Conservation (phyloP, 768 basidiomycete species). For the Paxillus involutus region DNA sequence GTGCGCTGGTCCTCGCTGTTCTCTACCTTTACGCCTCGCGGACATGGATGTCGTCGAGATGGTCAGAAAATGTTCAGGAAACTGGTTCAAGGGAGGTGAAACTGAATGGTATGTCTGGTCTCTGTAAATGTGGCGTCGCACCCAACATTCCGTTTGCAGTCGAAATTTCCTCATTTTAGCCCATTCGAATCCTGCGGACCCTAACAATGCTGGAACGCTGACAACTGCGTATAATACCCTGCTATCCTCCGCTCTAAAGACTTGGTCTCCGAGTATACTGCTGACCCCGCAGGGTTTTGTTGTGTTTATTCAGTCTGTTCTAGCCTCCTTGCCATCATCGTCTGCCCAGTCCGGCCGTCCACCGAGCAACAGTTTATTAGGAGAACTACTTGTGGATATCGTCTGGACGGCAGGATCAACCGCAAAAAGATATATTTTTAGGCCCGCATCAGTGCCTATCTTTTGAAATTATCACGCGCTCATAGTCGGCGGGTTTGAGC, state of each 20-base stretch:
- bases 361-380: conserved; percentile 47
- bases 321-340: conserved; percentile 66
- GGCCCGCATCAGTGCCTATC: neutral
- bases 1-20: conserved; percentile 16
- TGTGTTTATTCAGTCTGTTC: conserved; percentile 62
- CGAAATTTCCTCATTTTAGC: conserved; percentile 58
- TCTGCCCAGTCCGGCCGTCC: conserved; percentile 38
- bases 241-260: conserved; percentile 54
- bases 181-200: conserved; percentile 59
- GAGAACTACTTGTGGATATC: conserved; percentile 74
- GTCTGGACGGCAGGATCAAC: conserved; percentile 49
- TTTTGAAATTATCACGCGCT: neutral
- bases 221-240: conserved; percentile 71
- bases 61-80: conserved; percentile 48
- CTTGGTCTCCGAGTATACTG: conserved; percentile 49
- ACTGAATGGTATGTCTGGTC: conserved; percentile 52
- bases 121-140: conserved; percentile 17
- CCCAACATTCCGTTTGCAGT: conserved; percentile 36
- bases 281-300: conserved; percentile 54
- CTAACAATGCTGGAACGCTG: conserved; percentile 52
- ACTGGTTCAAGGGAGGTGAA: conserved; percentile 62
- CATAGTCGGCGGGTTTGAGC: too few relatives aligned
- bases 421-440: too few relatives aligned
- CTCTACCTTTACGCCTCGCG: conserved; percentile 6
- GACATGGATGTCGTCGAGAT: conserved; percentile 61